These are phyloP conservation scores for Paspalum vaginatum DNA, from an alignment of 176 grass and related monocot genomes.

Conservation along the genomic window DNA sequence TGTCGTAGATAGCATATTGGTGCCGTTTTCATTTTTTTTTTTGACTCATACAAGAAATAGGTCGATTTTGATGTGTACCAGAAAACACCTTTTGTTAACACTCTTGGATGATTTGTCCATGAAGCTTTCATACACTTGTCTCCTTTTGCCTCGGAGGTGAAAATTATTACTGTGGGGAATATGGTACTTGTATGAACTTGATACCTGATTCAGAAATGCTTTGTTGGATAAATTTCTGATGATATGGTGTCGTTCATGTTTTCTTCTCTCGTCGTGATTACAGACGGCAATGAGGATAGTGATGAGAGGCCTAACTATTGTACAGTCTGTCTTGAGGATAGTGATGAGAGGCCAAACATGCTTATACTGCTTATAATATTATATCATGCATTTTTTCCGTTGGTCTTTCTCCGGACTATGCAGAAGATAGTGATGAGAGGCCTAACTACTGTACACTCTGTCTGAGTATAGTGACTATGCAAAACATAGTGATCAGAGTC, in stretches of 20 bases:
- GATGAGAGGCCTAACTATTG: background rate
- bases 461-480: background rate
- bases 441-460: background rate
- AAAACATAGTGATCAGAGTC: background rate
- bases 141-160: background rate
- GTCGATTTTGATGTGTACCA: slow-evolving; percentile 43
- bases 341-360: background rate
- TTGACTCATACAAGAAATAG: slow-evolving; percentile 24
- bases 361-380: no score
- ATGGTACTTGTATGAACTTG: background rate
- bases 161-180: background rate
- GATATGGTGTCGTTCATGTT: no score
- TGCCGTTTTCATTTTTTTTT: background rate
- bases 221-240: background rate
- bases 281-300: background rate
- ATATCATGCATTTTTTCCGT: no score
- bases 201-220: background rate
- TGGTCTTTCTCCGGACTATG: no score
- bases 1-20: slow-evolving; percentile 28
- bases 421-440: background rate
- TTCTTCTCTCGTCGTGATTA: background rate
- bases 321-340: background rate
- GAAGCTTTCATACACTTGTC: background rate
- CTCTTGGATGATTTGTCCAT: slow-evolving; percentile 32
- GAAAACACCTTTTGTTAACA: background rate